These are phyloP conservation scores for Pichia kluyveri DNA, from an alignment of 805 yeast species.

Conservation along the genomic window DNA sequence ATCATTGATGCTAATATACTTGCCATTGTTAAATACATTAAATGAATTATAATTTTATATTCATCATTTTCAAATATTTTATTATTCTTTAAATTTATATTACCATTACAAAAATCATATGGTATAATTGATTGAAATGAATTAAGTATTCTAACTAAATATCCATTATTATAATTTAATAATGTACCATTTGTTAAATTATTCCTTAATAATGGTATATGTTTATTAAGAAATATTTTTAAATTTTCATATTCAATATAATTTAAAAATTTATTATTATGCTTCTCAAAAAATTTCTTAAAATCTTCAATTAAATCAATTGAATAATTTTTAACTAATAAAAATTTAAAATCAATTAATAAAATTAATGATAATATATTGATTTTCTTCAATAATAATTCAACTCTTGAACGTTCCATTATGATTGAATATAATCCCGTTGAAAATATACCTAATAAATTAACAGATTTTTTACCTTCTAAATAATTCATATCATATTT, in stretches of 20 bases:
- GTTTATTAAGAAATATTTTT: conserved; percentile 1
- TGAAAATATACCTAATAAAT: conserved; percentile 8
- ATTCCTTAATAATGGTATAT: background rate
- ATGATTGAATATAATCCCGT: conserved; percentile 8
- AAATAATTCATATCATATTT: background rate
- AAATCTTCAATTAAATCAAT: conserved; percentile 4
- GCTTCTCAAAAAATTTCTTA: conserved; percentile 2
- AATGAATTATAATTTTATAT: background rate
- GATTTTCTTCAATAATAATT: background rate
- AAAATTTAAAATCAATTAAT: conserved; percentile 1
- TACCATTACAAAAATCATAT: conserved; percentile 6
- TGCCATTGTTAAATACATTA: conserved; percentile 3
- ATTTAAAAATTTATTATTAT: background rate
- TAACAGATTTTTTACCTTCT: conserved; percentile 4
- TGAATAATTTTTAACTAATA: background rate
- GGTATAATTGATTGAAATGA: conserved; percentile 9
- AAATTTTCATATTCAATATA: conserved; percentile 8
- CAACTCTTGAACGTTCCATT: conserved; percentile 2
- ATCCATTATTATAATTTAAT: conserved; percentile 7
- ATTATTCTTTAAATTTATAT: background rate
- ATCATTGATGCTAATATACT: conserved; percentile 1
- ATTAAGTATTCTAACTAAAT: conserved; percentile 6
- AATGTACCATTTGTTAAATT: background rate
- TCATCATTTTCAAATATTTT: background rate
- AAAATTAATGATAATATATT: conserved; percentile 4